Evolutionary conservation across 306 rosid species (phyloP).

Genomic region (Astragalus glycyphyllos): DNA sequence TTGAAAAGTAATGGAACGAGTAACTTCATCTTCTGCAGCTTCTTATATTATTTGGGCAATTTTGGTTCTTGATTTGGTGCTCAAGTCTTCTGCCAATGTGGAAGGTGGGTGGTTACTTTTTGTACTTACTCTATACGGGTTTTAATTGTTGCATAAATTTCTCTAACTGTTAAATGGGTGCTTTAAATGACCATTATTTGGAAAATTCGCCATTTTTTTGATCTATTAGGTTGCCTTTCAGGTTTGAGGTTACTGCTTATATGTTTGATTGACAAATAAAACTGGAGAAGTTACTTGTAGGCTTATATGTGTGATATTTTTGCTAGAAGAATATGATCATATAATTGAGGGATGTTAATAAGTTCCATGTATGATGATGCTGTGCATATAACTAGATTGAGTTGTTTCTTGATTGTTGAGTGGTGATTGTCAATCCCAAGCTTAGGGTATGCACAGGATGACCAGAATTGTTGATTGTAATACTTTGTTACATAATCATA

Average conservation of each 20-base stretch:
- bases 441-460: slow-evolving; percentile 18
- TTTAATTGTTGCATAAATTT: slow-evolving; percentile 37
- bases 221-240: slow-evolving; percentile 42
- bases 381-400: slow-evolving; percentile 15
- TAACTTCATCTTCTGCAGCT: slow-evolving; percentile 46
- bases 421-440: slow-evolving; percentile 6
- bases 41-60: slow-evolving; percentile 56
- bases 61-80: slow-evolving; percentile 60
- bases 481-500: slow-evolving; percentile 22
- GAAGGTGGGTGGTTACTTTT: slow-evolving; percentile 69
- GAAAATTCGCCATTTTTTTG: slow-evolving; percentile 31
- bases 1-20: slow-evolving; percentile 46
- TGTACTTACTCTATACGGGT: not conserved
- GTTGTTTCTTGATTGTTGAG: slow-evolving; percentile 11
- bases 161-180: slow-evolving; percentile 19
- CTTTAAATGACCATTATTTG: slow-evolving; percentile 31
- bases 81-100: slow-evolving; percentile 58
- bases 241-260: slow-evolving; percentile 28
- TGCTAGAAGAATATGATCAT: slow-evolving; percentile 32
- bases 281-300: slow-evolving; percentile 33
- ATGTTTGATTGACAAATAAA: slow-evolving; percentile 22
- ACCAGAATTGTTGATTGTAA: not conserved
- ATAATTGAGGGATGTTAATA: slow-evolving; percentile 11
- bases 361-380: slow-evolving; percentile 21
- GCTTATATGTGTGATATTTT: slow-evolving; percentile 5